A percentile compares a stretch with the other conserved stretches of the same genome.
Evolutionary conservation across 768 basidiomycete genomes (phyloP).

Genomic region (Tylopilus sp.): DNA sequence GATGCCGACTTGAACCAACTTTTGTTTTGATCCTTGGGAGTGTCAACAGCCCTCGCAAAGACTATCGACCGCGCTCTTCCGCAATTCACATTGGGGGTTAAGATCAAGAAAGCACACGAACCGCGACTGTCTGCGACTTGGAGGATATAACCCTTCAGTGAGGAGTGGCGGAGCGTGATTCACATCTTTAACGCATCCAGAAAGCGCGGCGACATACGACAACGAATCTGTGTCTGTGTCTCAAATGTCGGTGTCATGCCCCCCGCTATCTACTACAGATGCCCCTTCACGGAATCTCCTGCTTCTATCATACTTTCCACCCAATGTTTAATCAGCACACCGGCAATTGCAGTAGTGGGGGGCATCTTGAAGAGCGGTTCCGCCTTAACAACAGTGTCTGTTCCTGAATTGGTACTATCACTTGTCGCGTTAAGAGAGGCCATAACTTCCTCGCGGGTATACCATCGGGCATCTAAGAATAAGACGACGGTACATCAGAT

Average conservation of each 20-base stretch:
- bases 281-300: constrained; percentile 41
- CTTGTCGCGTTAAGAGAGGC: constrained; percentile 44
- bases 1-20: background rate
- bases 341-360: constrained; percentile 73
- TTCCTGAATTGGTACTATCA: constrained; percentile 18
- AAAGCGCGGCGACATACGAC: too few species aligned
- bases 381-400: constrained; percentile 20
- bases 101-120: too few species aligned
- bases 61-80: background rate
- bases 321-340: constrained; percentile 85
- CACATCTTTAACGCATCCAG: too few species aligned
- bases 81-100: background rate
- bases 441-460: constrained; percentile 68
- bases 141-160: too few species aligned
- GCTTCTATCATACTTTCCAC: constrained; percentile 54
- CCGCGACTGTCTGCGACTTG: too few species aligned
- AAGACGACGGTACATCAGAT: background rate
- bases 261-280: constrained; percentile 31
- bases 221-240: too few species aligned
- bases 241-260: too few species aligned
- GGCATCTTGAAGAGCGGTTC: constrained; percentile 72
- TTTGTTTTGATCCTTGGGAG: background rate
- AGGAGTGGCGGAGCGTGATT: too few species aligned
- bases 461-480: constrained; percentile 84
- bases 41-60: background rate